Conservation (phyloP, 148 eudicot species). For the Polygonum aviculare region DNA sequence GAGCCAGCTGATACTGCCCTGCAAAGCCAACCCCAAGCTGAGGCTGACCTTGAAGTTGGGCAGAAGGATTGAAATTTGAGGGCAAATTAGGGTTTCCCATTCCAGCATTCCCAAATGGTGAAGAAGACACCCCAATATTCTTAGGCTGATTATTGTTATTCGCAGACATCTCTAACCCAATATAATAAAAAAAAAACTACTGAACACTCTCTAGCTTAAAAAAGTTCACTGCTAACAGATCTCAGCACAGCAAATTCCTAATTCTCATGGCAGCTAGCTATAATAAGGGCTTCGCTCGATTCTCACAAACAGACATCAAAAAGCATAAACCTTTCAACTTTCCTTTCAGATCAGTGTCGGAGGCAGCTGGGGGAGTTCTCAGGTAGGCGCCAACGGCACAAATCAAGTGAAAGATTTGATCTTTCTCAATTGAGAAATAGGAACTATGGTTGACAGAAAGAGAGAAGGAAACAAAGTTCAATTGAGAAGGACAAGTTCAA, state of each 20-base stretch:
- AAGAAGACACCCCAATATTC: slow-evolving; percentile 45
- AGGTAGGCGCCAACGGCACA: too few relatives aligned
- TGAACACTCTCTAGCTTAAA: slow-evolving; percentile 8
- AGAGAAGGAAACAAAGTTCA: too few relatives aligned
- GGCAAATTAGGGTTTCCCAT: slow-evolving; percentile 46
- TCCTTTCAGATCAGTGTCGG: not conserved
- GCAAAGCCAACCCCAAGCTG: slow-evolving; percentile 56
- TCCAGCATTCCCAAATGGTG: slow-evolving; percentile 55
- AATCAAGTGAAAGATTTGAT: too few relatives aligned
- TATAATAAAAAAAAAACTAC: slow-evolving; percentile 3
- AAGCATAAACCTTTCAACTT: not conserved
- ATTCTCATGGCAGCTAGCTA: not conserved
- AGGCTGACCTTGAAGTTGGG: slow-evolving; percentile 38
- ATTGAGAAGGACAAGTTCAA: too few relatives aligned
- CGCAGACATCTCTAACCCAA: slow-evolving; percentile 35
- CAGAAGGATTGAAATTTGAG: slow-evolving; percentile 33
- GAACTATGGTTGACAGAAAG: too few relatives aligned
- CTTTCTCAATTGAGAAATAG: too few relatives aligned
- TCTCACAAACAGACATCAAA: not conserved
- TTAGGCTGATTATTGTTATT: slow-evolving; percentile 55
- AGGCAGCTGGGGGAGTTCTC: too few relatives aligned
- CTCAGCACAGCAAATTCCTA: not conserved
- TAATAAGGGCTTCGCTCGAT: not conserved
- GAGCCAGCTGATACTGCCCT: slow-evolving; percentile 54
- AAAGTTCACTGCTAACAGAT: not conserved